Conservation (phyloP, 2,329 filamentous ascomycete species). For the Cryphonectria japonica region DNA sequence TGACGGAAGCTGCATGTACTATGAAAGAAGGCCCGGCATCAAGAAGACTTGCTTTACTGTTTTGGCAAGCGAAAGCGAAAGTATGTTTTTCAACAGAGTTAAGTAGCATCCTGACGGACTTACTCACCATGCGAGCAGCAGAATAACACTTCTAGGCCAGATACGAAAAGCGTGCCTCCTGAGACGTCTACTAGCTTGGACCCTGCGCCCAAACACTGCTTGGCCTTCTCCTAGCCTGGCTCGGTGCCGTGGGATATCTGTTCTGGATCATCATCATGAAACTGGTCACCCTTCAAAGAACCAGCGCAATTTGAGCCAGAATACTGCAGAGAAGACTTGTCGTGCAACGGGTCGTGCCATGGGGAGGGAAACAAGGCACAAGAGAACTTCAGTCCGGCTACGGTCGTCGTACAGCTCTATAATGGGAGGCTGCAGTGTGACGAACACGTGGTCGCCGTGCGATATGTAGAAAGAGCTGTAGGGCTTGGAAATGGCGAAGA, state of each 20-base stretch:
- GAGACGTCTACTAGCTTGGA: neutral
- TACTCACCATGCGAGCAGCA: neutral
- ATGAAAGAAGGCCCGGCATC: neutral
- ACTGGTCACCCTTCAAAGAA: neutral
- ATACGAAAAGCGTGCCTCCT: neutral
- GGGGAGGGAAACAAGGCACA: neutral
- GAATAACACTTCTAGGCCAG: neutral
- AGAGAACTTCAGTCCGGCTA: neutral
- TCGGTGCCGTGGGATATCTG: neutral
- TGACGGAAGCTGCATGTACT: neutral
- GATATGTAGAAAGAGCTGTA: neutral
- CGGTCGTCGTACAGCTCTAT: constrained; percentile 11
- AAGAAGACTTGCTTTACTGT: neutral
- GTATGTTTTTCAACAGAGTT: neutral
- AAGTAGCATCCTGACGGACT: neutral
- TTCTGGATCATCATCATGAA: neutral
- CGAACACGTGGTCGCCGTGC: neutral
- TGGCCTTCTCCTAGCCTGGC: neutral
- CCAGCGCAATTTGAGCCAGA: neutral
- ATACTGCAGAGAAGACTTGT: neutral
- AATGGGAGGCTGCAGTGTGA: neutral
- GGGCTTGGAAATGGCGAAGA: neutral
- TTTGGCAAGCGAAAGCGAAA: neutral
- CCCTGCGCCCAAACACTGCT: neutral
- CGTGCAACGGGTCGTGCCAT: neutral